Evolutionary conservation across 2,329 filamentous ascomycete species (phyloP), one percentile per base, ranked within the genome.

Genomic region (Penicillium griseofulvum): DNA sequence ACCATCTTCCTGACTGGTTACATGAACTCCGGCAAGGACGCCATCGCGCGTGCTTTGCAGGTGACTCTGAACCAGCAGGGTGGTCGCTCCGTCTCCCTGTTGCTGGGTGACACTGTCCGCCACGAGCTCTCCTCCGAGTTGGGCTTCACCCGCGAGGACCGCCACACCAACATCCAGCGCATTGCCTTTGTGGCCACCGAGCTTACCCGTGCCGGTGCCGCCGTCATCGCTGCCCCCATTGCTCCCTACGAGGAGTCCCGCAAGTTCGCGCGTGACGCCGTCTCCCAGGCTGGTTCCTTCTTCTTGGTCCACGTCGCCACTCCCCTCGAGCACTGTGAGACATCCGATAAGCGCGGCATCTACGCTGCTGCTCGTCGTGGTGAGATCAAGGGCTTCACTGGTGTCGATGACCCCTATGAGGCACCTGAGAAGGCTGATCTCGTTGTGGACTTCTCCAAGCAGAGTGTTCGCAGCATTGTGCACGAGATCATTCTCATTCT

Each of bases 11-110:
- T 99, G 63, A 97, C 94, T 3, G 94, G 94, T 58, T 97, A 94
- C 83, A 88, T 89, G 74, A 99, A 97, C 86, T 89, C 85, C 56
- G 94, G 94, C 77, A 99, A 99, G 82, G 93, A 97, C 77, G 90
- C 94, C 73, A 89, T 99, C 67, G 94, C 91, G 49, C 90, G 94
- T 67, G 94, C 94, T 39, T 84, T 99, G 59, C 94, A 99, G 79
- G 91, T 96, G 55, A 97, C 93, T 0, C 86, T 99, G 62, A 97
- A 97, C 84, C 93, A 99, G 81, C 92, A 97, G 78, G 92, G 93
- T 64, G 94, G 94, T 57, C 91, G 94, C 56, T 90, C 91, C 61
- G 94, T 97, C 54, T 95, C 92, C 17, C 87, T 99, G 71, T 86
- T 99, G 45, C 86, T 99, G 56, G 94, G 94, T 68, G 94, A 99